Base-by-base conservation (phyloP, 441 rosid species). In the Eruca vesicaria region DNA sequence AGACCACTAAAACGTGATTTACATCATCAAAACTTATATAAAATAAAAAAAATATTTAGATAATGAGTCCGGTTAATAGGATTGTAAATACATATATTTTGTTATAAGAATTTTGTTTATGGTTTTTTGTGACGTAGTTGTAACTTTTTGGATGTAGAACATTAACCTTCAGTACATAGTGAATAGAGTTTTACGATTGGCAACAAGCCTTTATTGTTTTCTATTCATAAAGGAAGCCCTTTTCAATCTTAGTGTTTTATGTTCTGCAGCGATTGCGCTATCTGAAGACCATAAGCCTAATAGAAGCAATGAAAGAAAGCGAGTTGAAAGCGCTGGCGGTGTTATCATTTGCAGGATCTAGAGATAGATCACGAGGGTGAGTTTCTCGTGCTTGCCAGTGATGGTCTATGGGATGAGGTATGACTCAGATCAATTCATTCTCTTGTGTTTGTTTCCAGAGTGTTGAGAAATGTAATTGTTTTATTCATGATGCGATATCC, bases 211-310 rank as follows among this genome's bases (percentile, higher is more conserved):
- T 36, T 11, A 36, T 36, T 38, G 45, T 38, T 38, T 11, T 11
- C 45, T 38, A 38, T 38, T n/a, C 45, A 23, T n/a, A n/a, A 28
- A 52, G 31, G 9, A 26, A 10, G 36, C 56, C 11, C 32, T 60
- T 55, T 41, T 21, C 3, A 66, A 15, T 15, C 12, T 21, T 56
- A 16, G 21, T 63, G 62, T 57, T 76, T 69, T 61, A 56, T 66
- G 36, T 69, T 79, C 26, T 86, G 77, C 58, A 94, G 98, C 98
- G 7, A 92, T 96, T 36, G 89, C 99, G 5, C 90, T 96, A 41
- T 96, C 98, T n/a, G 98, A 94, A 82, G 99, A 96, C 85, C 99
- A 94, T 78, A 96, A 96, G 78, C 98, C 99, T 62, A 96, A 96
- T 63, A 94, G 98, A 89, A 90, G 87, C 55, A 98, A 96, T 78